Percentiles rank a stretch among this genome's conserved stretches.
These are phyloP conservation scores for Mucor saturninus DNA, from an alignment of 371 early-diverging fungal genomes.

Conservation along the genomic window DNA sequence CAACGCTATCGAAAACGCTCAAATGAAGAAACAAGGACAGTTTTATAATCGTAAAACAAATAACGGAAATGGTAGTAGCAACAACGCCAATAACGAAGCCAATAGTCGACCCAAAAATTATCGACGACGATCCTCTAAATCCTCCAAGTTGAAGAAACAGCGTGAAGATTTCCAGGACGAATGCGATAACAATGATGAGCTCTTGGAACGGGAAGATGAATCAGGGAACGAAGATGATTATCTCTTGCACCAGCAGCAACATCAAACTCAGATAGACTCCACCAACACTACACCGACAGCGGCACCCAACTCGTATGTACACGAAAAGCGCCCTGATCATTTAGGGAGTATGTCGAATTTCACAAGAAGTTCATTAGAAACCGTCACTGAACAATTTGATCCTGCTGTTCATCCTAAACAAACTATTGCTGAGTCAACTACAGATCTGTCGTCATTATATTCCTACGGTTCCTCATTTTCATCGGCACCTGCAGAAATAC, in stretches of 20 bases:
- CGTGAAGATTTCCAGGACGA: background rate
- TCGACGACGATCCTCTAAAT: conserved; percentile 14
- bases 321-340: conserved; percentile 27
- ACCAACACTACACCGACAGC: conserved; percentile 23
- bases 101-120: conserved; percentile 9
- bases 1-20: conserved; percentile 38
- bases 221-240: conserved; percentile 1
- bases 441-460: conserved; percentile 6
- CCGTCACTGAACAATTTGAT: conserved; percentile 30
- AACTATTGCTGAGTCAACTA: background rate
- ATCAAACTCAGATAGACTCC: conserved; percentile 6
- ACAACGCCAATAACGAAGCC: background rate
- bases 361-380: conserved; percentile 40
- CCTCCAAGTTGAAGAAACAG: conserved; percentile 6
- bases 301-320: background rate
- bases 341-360: conserved; percentile 34
- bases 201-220: background rate
- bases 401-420: background rate
- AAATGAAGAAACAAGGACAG: conserved; percentile 23
- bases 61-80: background rate
- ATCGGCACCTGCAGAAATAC: conserved; percentile 10
- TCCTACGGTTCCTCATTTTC: conserved; percentile 21
- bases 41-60: conserved; percentile 9
- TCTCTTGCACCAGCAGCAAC: background rate
- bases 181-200: background rate